Conservation (phyloP, 108 stramenopile genomes). For the Skeletonema potamos region DNA sequence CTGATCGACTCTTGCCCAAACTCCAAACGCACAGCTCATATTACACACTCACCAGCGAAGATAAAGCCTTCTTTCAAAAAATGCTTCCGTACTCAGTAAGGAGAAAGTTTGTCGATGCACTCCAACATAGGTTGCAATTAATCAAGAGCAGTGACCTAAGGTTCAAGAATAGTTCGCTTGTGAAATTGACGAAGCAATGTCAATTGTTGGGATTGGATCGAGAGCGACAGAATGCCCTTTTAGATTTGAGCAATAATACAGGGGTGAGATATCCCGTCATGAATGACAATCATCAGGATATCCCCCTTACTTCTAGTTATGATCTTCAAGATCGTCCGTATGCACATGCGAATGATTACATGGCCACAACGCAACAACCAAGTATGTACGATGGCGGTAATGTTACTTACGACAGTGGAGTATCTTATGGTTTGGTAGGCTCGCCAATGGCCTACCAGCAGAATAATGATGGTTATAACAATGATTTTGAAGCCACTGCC, state of each 20-base stretch:
- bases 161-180: conserved; percentile 25
- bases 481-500: conserved; percentile 13
- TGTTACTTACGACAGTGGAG: not conserved
- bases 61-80: conserved; percentile 53
- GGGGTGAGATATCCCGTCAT: conserved; percentile 3
- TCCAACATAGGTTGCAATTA: conserved; percentile 49
- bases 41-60: conserved; percentile 47
- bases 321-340: not conserved
- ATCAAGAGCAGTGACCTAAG: conserved; percentile 22
- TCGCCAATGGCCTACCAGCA: not conserved
- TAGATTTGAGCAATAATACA: conserved; percentile 36
- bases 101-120: conserved; percentile 66
- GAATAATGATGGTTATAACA: not conserved
- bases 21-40: conserved; percentile 12
- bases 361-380: not conserved
- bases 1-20: conserved; percentile 54
- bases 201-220: conserved; percentile 65
- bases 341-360: not conserved
- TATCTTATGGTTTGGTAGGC: not conserved
- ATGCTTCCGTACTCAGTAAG: conserved; percentile 53
- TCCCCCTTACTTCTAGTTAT: not conserved
- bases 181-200: conserved; percentile 62
- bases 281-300: not conserved
- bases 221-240: conserved; percentile 53
- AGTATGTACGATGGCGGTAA: not conserved